Evolutionary conservation across 495 filamentous ascomycete genomes (phyloP).

Genomic region (Aspergillus avenaceus): DNA sequence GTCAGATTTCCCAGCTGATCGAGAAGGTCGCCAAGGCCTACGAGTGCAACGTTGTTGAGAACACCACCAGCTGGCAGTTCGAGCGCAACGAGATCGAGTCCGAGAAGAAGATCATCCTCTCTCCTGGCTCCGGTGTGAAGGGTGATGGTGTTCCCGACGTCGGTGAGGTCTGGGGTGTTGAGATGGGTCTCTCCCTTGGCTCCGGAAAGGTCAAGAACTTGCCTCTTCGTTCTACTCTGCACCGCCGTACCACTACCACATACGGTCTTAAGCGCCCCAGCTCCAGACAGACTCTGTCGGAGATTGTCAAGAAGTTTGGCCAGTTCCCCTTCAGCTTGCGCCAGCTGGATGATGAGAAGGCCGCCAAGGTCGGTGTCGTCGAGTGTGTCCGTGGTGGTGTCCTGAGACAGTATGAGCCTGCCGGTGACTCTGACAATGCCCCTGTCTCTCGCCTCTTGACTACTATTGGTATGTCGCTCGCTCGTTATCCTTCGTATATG

Average conservation of each 20-base stretch:
- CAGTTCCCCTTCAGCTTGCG: conserved; percentile 96
- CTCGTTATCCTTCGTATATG: neutral
- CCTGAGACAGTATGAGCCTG: conserved; percentile 90
- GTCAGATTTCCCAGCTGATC: conserved; percentile 76
- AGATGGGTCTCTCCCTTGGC: conserved; percentile 87
- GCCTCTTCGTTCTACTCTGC: conserved; percentile 81
- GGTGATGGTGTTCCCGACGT: conserved; percentile 88
- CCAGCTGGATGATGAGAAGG: conserved; percentile 93
- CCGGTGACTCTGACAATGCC: conserved; percentile 82
- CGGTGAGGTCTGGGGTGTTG: conserved; percentile 96
- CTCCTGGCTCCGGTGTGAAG: conserved; percentile 79
- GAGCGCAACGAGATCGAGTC: conserved; percentile 96
- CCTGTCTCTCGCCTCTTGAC: conserved; percentile 82
- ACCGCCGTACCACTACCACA: conserved; percentile 85
- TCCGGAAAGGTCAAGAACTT: conserved; percentile 91
- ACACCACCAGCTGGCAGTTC: conserved; percentile 94
- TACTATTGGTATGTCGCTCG: conserved; percentile 75
- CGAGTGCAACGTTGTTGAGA: conserved; percentile 91
- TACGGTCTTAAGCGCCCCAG: conserved; percentile 89
- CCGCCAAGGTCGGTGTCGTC: conserved; percentile 91
- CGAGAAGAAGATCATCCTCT: conserved; percentile 95
- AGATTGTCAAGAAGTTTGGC: conserved; percentile 94
- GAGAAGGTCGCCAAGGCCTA: conserved; percentile 91
- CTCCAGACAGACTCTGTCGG: conserved; percentile 83
- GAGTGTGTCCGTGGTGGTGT: conserved; percentile 92